Evolutionary conservation across 495 filamentous ascomycete species (phyloP).

Genomic region (Xylaria longipes): DNA sequence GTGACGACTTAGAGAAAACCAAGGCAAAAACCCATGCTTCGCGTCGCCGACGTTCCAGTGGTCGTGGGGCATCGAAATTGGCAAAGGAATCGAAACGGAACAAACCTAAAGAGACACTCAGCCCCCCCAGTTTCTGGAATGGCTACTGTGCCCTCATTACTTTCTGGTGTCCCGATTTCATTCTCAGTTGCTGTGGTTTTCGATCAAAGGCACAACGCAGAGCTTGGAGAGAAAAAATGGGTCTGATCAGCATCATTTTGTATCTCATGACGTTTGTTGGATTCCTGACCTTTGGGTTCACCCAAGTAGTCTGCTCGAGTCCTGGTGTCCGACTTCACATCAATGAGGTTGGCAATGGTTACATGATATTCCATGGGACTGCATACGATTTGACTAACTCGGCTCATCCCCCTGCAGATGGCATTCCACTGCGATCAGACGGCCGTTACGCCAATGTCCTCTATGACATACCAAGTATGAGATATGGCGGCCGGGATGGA

Average conservation of each 20-base stretch:
- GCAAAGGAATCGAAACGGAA: conserved; percentile 66
- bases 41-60: conserved; percentile 41
- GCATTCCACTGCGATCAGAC: conserved; percentile 65
- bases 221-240: conserved; percentile 99
- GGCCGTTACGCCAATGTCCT: conserved; percentile 73
- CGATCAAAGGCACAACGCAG: conserved; percentile 85
- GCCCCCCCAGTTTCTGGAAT: conserved; percentile 89
- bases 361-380: conserved; percentile 94
- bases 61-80: conserved; percentile 50
- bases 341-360: conserved; percentile 79
- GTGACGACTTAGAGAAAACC: conserved; percentile 47
- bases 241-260: conserved; percentile 90
- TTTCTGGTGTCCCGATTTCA: conserved; percentile 90
- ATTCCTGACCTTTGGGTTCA: conserved; percentile 97
- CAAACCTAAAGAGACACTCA: conserved; percentile 70
- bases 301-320: conserved; percentile 78
- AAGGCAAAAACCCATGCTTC: conserved; percentile 30
- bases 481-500: conserved; percentile 82
- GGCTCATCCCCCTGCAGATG: conserved; percentile 75
- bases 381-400: conserved; percentile 83
- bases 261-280: conserved; percentile 89
- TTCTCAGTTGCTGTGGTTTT: conserved; percentile 86
- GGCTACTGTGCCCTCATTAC: conserved; percentile 93
- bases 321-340: conserved; percentile 73
- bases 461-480: conserved; percentile 77